Conservation (phyloP, 2,329 filamentous ascomycete genomes). For the Chalaropsis thielavioides region DNA sequence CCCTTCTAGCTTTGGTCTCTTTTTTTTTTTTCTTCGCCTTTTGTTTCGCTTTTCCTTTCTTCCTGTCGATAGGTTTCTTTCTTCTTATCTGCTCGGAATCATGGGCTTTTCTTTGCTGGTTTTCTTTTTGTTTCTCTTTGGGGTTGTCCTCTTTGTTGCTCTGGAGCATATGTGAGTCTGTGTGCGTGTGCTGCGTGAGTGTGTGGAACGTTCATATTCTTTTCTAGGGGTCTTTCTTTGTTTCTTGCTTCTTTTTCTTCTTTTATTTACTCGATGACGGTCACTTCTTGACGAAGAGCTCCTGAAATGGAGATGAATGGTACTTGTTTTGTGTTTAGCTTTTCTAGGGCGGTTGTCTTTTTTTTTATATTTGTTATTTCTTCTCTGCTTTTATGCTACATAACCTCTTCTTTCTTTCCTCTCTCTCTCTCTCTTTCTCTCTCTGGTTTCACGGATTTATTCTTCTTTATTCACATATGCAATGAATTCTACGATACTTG, state of each 20-base stretch:
- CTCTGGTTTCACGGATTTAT: neutral
- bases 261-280: constrained; percentile 6
- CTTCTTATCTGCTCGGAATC: neutral
- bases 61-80: constrained; percentile 6
- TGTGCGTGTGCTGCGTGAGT: neutral
- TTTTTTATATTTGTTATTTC: constrained; percentile 3
- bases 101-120: neutral
- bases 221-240: neutral
- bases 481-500: neutral
- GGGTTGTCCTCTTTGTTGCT: neutral
- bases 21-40: neutral
- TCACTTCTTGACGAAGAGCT: constrained; percentile 7
- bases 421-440: neutral
- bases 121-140: neutral
- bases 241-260: constrained; percentile 1
- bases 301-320: constrained; percentile 3
- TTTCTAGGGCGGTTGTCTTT: constrained; percentile 3
- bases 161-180: neutral
- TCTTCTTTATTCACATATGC: neutral
- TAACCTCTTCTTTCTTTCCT: neutral
- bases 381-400: constrained; percentile 3
- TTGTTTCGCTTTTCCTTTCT: neutral
- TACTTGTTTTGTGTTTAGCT: constrained; percentile 5
- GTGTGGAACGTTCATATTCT: neutral
- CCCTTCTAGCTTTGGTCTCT: constrained; percentile 12